These are phyloP conservation scores for Lentithecium fluviatile DNA, from an alignment of 495 filamentous ascomycete species.

Conservation along the genomic window DNA sequence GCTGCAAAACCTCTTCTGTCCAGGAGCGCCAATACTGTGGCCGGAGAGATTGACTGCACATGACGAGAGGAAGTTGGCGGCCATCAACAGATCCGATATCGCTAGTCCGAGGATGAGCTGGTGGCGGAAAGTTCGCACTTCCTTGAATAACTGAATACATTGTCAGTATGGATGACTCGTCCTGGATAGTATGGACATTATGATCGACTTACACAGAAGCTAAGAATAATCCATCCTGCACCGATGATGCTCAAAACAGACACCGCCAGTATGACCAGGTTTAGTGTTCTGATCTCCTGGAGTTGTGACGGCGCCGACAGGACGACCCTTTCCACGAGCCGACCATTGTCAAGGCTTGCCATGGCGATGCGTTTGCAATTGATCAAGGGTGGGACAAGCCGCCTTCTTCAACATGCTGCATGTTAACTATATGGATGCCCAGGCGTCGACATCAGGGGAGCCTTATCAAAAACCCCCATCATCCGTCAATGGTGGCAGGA, in stretches of 20 bases:
- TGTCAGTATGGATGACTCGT: background rate
- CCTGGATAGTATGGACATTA: background rate
- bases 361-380: conserved; percentile 2
- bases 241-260: conserved; percentile 45
- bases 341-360: conserved; percentile 3
- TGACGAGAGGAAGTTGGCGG: conserved; percentile 46
- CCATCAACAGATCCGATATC: conserved; percentile 48
- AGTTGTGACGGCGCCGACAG: conserved; percentile 42
- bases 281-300: conserved; percentile 39
- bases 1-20: conserved; percentile 43
- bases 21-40: conserved; percentile 39
- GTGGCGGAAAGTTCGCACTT: conserved; percentile 46
- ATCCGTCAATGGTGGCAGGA: background rate
- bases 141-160: conserved; percentile 39
- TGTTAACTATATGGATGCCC: too few relatives aligned
- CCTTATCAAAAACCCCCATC: conserved; percentile 3
- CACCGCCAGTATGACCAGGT: conserved; percentile 41
- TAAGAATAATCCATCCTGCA: conserved; percentile 47
- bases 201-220: conserved; percentile 42
- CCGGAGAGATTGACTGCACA: conserved; percentile 44
- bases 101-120: conserved; percentile 50
- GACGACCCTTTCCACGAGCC: conserved; percentile 15
- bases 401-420: too few relatives aligned
- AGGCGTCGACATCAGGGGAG: background rate
- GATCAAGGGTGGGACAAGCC: background rate